Evolutionary conservation across 345 rosid species (phyloP).

Genomic region (Rubroshorea leprosula): DNA sequence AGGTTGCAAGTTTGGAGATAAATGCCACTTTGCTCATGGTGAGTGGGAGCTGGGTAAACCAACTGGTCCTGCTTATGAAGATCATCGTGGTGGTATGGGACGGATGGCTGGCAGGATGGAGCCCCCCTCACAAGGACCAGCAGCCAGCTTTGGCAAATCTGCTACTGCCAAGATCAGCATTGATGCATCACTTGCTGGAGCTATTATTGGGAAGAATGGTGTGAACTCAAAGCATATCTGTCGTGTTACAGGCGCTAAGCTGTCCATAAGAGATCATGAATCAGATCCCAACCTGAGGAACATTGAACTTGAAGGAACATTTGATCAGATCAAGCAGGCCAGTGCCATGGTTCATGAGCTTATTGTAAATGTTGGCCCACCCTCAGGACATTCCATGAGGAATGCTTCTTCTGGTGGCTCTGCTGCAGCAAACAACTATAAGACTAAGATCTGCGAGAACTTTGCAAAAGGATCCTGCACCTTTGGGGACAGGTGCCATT

Average conservation of each 20-base stretch:
- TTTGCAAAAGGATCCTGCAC: slow-evolving; percentile 73
- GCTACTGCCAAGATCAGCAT: slow-evolving; percentile 94
- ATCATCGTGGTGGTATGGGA: slow-evolving; percentile 46
- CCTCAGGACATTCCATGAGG: slow-evolving; percentile 32
- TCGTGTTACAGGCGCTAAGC: slow-evolving; percentile 80
- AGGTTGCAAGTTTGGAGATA: slow-evolving; percentile 83
- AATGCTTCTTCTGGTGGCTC: slow-evolving; percentile 20
- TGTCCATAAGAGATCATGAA: slow-evolving; percentile 84
- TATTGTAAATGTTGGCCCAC: slow-evolving; percentile 56
- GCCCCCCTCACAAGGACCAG: slow-evolving; percentile 46
- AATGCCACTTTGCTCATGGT: slow-evolving; percentile 79
- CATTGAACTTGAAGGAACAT: slow-evolving; percentile 92
- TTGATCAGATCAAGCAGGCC: slow-evolving; percentile 93
- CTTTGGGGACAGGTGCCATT: slow-evolving; percentile 86
- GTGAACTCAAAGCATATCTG: slow-evolving; percentile 89
- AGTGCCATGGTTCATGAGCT: slow-evolving; percentile 91
- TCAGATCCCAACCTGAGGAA: slow-evolving; percentile 69
- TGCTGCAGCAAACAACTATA: slow-evolving; percentile 44
- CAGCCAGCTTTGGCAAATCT: slow-evolving; percentile 80
- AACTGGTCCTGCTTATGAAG: slow-evolving; percentile 46
- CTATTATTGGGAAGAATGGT: slow-evolving; percentile 92
- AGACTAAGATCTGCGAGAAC: slow-evolving; percentile 79
- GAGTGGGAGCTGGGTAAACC: slow-evolving; percentile 81
- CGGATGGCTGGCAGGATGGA: slow-evolving; percentile 52
- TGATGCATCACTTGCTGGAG: slow-evolving; percentile 87